These are phyloP conservation scores for Daldinia vernicosa DNA, from an alignment of 495 filamentous ascomycete genomes.

Conservation along the genomic window DNA sequence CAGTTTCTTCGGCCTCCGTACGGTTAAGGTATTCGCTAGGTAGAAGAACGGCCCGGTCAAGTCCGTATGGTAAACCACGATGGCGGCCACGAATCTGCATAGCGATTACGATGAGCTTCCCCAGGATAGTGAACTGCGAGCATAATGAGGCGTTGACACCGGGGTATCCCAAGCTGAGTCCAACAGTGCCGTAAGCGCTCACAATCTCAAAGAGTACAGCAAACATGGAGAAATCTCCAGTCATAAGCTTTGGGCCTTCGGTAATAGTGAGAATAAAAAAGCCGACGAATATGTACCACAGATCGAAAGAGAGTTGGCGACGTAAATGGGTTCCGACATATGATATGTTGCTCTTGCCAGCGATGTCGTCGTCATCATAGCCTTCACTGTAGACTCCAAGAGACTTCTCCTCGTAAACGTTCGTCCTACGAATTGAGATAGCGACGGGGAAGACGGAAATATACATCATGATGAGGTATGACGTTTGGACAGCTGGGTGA, in stretches of 20 bases:
- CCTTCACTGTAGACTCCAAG: conserved; percentile 74
- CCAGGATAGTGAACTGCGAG: conserved; percentile 77
- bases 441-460: conserved; percentile 97
- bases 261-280: conserved; percentile 87
- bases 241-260: conserved; percentile 72
- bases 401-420: conserved; percentile 95
- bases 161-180: conserved; percentile 84
- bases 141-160: conserved; percentile 79
- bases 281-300: conserved; percentile 93
- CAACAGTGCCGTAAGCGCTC: conserved; percentile 94
- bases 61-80: conserved; percentile 88
- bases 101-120: conserved; percentile 91
- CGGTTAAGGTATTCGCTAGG: conserved; percentile 79
- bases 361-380: conserved; percentile 52
- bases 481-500: conserved; percentile 92
- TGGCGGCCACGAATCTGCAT: conserved; percentile 95
- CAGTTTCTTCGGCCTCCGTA: conserved; percentile 70
- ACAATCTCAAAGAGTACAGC: conserved; percentile 88
- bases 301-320: conserved; percentile 88
- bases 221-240: conserved; percentile 76
- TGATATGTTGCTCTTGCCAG: conserved; percentile 65
- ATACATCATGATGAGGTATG: conserved; percentile 99
- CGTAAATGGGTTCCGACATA: conserved; percentile 91
- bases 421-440: conserved; percentile 90
- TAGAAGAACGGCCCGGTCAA: conserved; percentile 89